Base-by-base conservation (phyloP, 1,139 yeast genomes). In the Scheffersomyces lignicola region DNA sequence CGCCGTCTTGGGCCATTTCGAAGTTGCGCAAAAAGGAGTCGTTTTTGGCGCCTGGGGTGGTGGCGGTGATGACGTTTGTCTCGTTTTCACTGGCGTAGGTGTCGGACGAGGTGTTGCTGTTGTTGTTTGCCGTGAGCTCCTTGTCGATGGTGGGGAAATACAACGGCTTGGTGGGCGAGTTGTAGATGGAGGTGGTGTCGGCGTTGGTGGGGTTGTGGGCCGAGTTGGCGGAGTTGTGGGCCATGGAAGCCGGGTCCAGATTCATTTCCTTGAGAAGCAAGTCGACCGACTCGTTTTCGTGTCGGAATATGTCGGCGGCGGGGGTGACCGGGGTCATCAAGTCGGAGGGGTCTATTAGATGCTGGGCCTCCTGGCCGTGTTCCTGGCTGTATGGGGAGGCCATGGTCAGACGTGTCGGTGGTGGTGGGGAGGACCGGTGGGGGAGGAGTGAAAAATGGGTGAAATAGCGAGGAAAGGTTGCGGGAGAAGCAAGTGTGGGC, bases 131-230 rank as follows among this genome's bases (percentile, higher is more conserved):
- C 39, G 37, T 33, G 34, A 40, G n/a, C 38, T 33, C 33, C 42
- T 39, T 27, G 44, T 36, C n/a, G n/a, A n/a, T n/a, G 24, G 44
- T 46, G 9, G 63, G 61, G 40, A 57, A 60, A 22, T 55, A 55
- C 22, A 62, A 54, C 7, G 69, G 73, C 39, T 62, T 63, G 10
- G 62, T 60, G n/a, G 70, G 70, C 3, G 68, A 61, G 25, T 48
- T 56, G 29, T 32, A 39, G 17, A 40, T 37, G 8, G 48, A 39
- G 20, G 37, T 21, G 11, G 32, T 24, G 18, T 34, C 42, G 8
- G 9, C 23, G n/a, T 18, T 9, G 18, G 4, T 26, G 5, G 6
- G 8, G 29, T 24, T 20, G 27, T 25, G 24, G 28, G 18, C 39
- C 20, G 28, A 14, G 31, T 32, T 17, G 16, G 8, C 14, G n/a